Evolutionary conservation across 2,329 filamentous ascomycete species (phyloP), one percentile per base, ranked within the genome.

Genomic region (Ophiostoma triangulosporum): DNA sequence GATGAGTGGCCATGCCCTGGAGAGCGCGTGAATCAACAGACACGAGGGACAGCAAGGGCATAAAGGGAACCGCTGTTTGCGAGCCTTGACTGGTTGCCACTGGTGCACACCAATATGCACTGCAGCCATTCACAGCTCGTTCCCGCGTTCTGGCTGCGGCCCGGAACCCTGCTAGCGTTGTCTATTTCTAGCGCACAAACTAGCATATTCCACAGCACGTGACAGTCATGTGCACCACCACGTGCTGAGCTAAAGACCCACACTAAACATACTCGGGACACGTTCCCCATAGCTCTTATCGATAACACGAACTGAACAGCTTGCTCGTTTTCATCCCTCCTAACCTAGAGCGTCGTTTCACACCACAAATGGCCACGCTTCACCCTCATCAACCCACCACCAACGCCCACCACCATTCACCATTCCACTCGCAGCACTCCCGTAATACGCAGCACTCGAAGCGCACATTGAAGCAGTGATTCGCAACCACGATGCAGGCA

Each of bases 231-330:
- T 9, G 3, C 6, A 17, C 35, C n/a, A 36, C 32, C 32, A 33
- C 3, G 11, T 14, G 3, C 12, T 6, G 5, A 12, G 3, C 32
- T 4, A 14, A n/a, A n/a, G n/a, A n/a, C n/a, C n/a, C 32, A 14
- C 14, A 22, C 49, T 22, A 36, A 35, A 32, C 49, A 15, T 22
- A n/a, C 36, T 48, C 22, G 48, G 53, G 56, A 56, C 56, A 56
- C 53, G 54, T 33, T 52, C 48, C 38, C 48, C 15, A 17, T 15
- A n/a, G 17, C 31, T 53, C 50, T 51, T 52, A 40, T 52, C 46
- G 46, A 48, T 51, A 36, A 48, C 15, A 4, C 17, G 51, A 54
- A 48, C 53, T 56, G 52, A 52, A 56, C 49, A 56, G 53, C 54
- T 55, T 57, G 57, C 20, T 49, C 51, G 53, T 49, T 48, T 46